Conservation (phyloP, 768 basidiomycete species). For the Boletales sp. region DNA sequence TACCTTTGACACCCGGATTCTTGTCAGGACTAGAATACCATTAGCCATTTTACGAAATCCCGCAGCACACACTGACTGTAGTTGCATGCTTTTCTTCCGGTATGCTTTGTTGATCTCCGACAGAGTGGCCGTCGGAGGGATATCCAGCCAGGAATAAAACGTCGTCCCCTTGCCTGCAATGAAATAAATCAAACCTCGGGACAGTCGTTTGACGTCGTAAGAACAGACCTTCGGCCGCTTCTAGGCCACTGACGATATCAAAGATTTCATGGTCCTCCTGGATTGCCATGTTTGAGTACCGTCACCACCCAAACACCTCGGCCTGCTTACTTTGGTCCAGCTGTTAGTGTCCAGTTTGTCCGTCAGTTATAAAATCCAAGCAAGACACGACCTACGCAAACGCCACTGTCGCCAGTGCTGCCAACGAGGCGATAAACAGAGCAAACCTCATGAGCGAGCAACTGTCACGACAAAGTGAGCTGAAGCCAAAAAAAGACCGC, state of each 20-base stretch:
- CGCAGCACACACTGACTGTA: conserved; percentile 61
- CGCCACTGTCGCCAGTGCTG: conserved; percentile 48
- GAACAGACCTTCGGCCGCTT: conserved; percentile 69
- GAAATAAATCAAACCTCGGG: conserved; percentile 3
- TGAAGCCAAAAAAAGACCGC: too few species aligned
- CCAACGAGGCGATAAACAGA: conserved; percentile 45
- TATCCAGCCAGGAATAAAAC: conserved; percentile 92
- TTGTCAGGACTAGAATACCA: conserved; percentile 77
- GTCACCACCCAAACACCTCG: not conserved
- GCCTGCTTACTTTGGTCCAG: conserved; percentile 62
- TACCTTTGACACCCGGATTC: conserved; percentile 78
- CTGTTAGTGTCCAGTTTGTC: conserved; percentile 31
- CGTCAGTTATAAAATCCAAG: not conserved
- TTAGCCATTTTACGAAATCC: conserved; percentile 4
- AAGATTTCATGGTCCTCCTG: conserved; percentile 97
- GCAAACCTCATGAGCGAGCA: conserved; percentile 46
- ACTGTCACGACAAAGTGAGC: too few species aligned
- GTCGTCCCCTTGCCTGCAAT: conserved; percentile 75
- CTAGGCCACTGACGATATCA: conserved; percentile 80
- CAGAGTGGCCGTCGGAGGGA: conserved; percentile 68
- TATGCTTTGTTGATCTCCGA: conserved; percentile 86
- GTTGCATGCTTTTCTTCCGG: conserved; percentile 81
- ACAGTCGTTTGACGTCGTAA: not conserved
- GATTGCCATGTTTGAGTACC: conserved; percentile 1
- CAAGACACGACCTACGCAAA: conserved; percentile 50